These are phyloP conservation scores for Grigorovia humatica DNA, from an alignment of 805 yeast genomes.

Conservation along the genomic window DNA sequence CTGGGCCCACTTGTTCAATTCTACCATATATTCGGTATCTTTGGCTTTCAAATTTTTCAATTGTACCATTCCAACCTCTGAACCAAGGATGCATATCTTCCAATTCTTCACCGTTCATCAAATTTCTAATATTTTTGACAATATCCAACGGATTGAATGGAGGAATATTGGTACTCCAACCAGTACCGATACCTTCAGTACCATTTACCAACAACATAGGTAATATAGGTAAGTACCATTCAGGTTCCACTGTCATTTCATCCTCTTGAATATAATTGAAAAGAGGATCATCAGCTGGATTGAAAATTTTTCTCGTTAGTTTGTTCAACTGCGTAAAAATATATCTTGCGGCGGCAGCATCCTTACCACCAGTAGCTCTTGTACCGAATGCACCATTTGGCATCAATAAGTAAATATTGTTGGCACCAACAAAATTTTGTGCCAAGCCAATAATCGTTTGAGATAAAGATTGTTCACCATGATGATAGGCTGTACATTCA, in stretches of 20 bases:
- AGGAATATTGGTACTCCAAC: constrained; percentile 94
- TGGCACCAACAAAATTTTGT: constrained; percentile 88
- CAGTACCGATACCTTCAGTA: constrained; percentile 96
- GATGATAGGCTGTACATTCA: constrained; percentile 87
- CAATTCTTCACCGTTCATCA: constrained; percentile 65
- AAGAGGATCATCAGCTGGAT: constrained; percentile 69
- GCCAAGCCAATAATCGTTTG: constrained; percentile 92
- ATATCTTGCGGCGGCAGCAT: constrained; percentile 96
- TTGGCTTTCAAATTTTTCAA: constrained; percentile 54
- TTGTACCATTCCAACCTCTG: constrained; percentile 86
- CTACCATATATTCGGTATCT: constrained; percentile 69
- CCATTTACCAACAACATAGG: constrained; percentile 96
- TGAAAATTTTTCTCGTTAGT: constrained; percentile 66
- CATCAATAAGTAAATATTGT: constrained; percentile 70
- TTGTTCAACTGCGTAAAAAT: constrained; percentile 77
- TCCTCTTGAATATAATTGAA: constrained; percentile 81
- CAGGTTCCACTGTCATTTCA: constrained; percentile 89
- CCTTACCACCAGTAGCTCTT: constrained; percentile 94
- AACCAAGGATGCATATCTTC: constrained; percentile 85
- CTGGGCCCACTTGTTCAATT: constrained; percentile 71
- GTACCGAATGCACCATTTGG: constrained; percentile 97
- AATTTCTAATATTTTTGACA: constrained; percentile 56
- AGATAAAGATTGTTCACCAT: constrained; percentile 80
- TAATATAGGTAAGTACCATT: constrained; percentile 86
- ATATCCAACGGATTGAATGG: constrained; percentile 80